Percentiles rank a stretch among this genome's conserved stretches.
These are phyloP conservation scores for Coffea humblotiana DNA, from an alignment of 305 asterid species.

Conservation along the genomic window DNA sequence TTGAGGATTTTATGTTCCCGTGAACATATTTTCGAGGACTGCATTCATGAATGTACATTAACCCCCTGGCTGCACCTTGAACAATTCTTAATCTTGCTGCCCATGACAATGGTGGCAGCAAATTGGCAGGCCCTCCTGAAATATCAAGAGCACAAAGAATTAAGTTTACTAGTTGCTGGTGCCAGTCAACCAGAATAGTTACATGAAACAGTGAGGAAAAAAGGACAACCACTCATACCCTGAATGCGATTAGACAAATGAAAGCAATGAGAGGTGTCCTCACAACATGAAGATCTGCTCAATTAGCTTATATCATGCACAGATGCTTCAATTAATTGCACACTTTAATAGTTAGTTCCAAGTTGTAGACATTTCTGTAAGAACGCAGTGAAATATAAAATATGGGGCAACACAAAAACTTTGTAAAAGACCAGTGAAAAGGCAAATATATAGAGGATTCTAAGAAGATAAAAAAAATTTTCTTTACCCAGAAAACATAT, in stretches of 20 bases:
- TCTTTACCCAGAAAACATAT: no score
- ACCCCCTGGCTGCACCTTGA: slow-evolving; percentile 67
- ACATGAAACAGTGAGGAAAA: neutral
- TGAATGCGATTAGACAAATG: neutral
- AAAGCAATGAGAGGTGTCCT: neutral
- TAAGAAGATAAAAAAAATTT: no score
- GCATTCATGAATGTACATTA: slow-evolving; percentile 83
- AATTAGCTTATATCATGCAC: neutral
- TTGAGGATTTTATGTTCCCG: slow-evolving; percentile 75
- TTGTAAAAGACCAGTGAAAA: no score
- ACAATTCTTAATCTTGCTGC: slow-evolving; percentile 59
- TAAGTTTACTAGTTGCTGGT: neutral
- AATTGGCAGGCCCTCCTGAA: slow-evolving; percentile 66
- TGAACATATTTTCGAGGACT: slow-evolving; percentile 69
- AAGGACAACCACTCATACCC: neutral
- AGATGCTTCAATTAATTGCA: neutral
- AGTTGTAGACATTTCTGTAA: no score
- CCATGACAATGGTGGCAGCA: slow-evolving; percentile 65
- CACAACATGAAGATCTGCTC: neutral
- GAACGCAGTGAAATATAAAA: no score
- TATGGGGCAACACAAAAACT: no score
- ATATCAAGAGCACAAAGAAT: slow-evolving; percentile 5
- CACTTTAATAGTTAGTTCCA: neutral
- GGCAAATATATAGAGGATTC: no score
- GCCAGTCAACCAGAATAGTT: neutral